phyloP scores from a whole-genome alignment of 345 rosid species.

The Gossypium mustelinum region DNA sequence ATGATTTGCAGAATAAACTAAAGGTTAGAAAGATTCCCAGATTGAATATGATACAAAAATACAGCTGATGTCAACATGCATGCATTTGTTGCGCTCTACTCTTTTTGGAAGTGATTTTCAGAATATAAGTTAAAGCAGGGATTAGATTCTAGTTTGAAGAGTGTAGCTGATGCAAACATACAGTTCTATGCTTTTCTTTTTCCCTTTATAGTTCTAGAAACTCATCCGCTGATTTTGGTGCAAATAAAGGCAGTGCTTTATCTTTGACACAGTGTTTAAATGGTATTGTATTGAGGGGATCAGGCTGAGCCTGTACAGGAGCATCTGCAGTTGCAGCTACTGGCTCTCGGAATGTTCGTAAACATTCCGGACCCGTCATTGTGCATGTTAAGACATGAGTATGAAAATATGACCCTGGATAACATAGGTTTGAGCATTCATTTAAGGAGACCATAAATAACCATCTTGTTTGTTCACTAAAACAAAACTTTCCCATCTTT shows the following conservation, averaged over 20 bases:
- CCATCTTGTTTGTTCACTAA: neutral
- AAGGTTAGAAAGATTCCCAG: slow-evolving; percentile 25
- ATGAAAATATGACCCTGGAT: no score
- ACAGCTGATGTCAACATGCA: slow-evolving; percentile 9
- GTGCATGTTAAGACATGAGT: no score
- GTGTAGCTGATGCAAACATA: neutral
- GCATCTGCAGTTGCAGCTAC: neutral
- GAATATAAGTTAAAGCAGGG: slow-evolving; percentile 19
- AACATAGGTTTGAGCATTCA: no score
- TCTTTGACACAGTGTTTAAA: neutral
- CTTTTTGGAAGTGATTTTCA: slow-evolving; percentile 11
- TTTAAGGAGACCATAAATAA: no score
- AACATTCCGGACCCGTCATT: no score
- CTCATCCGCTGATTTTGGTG: neutral
- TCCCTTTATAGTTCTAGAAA: neutral
- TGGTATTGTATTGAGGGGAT: neutral
- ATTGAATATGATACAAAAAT: slow-evolving; percentile 12
- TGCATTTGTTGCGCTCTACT: slow-evolving; percentile 1
- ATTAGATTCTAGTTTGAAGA: slow-evolving; percentile 18
- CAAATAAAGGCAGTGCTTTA: neutral
- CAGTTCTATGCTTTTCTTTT: no score
- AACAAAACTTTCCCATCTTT: neutral
- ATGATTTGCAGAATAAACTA: slow-evolving; percentile 19
- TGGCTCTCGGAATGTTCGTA: no score
- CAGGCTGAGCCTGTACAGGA: neutral